Conservation (phyloP, 306 rosid species). For the Vigna mungo region DNA sequence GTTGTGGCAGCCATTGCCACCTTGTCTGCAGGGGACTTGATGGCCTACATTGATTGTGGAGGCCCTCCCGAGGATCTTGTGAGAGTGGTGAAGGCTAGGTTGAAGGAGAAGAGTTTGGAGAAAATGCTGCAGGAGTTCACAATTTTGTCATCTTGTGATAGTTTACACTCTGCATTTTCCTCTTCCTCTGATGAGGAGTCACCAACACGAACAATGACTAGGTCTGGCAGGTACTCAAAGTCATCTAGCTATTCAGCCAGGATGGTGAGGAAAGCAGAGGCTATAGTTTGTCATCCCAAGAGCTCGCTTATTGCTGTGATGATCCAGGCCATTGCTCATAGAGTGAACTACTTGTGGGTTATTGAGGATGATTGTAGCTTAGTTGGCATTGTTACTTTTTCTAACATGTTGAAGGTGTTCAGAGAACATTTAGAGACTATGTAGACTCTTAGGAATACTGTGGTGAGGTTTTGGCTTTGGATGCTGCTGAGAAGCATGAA, state of each 20-base stretch:
- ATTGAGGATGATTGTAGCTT: constrained; percentile 88
- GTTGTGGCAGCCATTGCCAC: constrained; percentile 81
- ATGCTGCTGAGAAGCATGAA: constrained; percentile 32
- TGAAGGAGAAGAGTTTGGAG: constrained; percentile 71
- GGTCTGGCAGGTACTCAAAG: constrained; percentile 64
- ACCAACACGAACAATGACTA: constrained; percentile 45
- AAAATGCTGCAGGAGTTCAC: constrained; percentile 67
- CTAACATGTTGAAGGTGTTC: constrained; percentile 79
- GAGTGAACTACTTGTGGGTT: constrained; percentile 95
- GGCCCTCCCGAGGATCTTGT: constrained; percentile 87
- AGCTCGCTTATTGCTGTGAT: constrained; percentile 92
- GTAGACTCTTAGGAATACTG: constrained; percentile 14
- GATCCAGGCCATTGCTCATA: constrained; percentile 97
- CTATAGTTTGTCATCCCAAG: constrained; percentile 88
- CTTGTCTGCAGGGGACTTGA: constrained; percentile 77
- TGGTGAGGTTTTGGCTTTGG: constrained; percentile 35
- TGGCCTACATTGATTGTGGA: constrained; percentile 95
- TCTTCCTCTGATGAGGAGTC: constrained; percentile 91
- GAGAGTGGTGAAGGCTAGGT: constrained; percentile 65
- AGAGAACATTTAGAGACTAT: constrained; percentile 65
- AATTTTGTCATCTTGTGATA: constrained; percentile 43
- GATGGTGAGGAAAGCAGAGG: constrained; percentile 84
- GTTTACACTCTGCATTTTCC: constrained; percentile 19
- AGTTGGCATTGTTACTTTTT: constrained; percentile 85
- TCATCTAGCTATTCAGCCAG: constrained; percentile 83